Percentiles rank a stretch among this genome's conserved stretches.
These are phyloP conservation scores for Soucietia sequanensis DNA, from an alignment of 805 yeast species.

Conservation along the genomic window DNA sequence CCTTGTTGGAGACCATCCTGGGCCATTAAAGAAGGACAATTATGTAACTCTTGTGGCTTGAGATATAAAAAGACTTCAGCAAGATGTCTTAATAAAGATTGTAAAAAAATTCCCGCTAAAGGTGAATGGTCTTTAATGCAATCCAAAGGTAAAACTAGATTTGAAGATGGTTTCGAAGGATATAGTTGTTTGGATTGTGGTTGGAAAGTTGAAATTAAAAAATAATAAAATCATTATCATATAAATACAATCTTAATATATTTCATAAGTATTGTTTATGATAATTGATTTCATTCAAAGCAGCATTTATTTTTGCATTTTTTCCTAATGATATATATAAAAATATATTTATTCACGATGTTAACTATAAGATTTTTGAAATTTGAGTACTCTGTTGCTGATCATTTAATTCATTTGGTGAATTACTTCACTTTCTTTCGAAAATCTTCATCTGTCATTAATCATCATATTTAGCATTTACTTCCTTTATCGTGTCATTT, in stretches of 20 bases:
- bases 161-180: conserved; percentile 40
- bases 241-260: no score
- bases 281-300: no score
- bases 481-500: no score
- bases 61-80: conserved; percentile 93
- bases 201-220: conserved; percentile 39
- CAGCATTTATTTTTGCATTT: background rate
- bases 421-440: no score
- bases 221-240: no score
- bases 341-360: background rate
- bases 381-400: no score
- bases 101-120: conserved; percentile 92
- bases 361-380: no score
- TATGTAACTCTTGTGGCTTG: conserved; percentile 94
- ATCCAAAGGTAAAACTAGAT: conserved; percentile 52
- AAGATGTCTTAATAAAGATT: conserved; percentile 70
- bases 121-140: conserved; percentile 93
- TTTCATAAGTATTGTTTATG: background rate
- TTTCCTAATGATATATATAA: background rate
- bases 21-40: conserved; percentile 88
- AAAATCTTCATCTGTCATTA: no score
- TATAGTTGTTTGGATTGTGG: conserved; percentile 45
- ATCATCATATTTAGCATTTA: no score
- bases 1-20: conserved; percentile 99
- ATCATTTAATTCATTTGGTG: no score